Base-by-base conservation (phyloP, 2,329 filamentous ascomycete species). In the Annulohypoxylon truncatum region DNA sequence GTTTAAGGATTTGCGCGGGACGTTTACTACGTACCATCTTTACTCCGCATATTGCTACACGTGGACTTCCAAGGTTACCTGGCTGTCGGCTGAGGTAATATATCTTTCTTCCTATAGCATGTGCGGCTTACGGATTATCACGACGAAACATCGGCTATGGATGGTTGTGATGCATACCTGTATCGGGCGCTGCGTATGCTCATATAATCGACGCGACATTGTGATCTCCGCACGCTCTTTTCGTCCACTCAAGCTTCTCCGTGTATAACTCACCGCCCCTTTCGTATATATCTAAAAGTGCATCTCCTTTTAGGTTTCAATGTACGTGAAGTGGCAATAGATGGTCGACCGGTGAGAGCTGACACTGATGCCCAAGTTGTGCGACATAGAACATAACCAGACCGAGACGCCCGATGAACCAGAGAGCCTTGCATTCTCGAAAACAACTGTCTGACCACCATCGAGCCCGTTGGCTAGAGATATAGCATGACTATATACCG, bases 341-440 rank as follows among this genome's bases (percentile, higher is more conserved):
- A 38, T 64, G 15, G 33, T 58, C 24, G 48, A 66, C 67, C 67
- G 64, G 67, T 69, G 57, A 67, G 48, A 60, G 42, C 60, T 64
- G 46, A 60, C 47, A 44, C 52, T 59, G 57, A 57, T 61, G 60
- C 60, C 60, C 64, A 67, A 67, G 35, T 46, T 29, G 58, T 48
- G 53, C 60, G 60, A 61, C 51, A 61, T 46, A 22, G 15, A 35
- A 40, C 31, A 51, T 54, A 24, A 28, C 33, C 51, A 56, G 40
- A 48, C 54, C 52, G 46, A 60, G 52, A 29, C 55, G 55, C 59
- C 55, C 53, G 55, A 64, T 38, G 60, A 57, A 31, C 48, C 42
- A 47, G 44, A 52, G 29, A 50, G 59, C 44, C 50, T 51, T 51
- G 31, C 35, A 38, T 24, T 35, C 22, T 44, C 22, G 62, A 61